Conservation (phyloP, 768 basidiomycete species). For the Rhodotorula graminis region DNA sequence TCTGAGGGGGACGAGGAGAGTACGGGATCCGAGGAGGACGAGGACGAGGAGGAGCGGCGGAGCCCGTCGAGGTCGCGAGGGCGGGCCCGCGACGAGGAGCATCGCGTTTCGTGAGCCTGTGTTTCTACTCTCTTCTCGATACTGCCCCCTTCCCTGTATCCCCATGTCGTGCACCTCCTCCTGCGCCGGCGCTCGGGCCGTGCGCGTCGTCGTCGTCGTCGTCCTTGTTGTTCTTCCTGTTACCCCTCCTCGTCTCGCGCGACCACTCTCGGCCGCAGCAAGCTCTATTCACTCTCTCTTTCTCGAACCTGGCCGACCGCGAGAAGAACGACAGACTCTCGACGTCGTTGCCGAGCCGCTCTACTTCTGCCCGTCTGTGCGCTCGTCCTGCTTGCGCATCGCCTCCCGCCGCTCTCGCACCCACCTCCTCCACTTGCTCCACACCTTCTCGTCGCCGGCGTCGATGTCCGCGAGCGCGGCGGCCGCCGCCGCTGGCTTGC, state of each 20-base stretch:
- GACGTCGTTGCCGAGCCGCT: no score
- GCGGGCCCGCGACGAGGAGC: neutral
- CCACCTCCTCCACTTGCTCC: conserved; percentile 15
- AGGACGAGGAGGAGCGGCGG: neutral
- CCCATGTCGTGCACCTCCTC: neutral
- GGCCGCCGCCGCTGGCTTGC: no score
- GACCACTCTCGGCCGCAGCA: no score
- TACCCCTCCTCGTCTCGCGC: no score
- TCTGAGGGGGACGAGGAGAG: neutral
- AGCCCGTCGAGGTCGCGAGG: neutral
- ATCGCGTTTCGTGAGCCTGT: neutral
- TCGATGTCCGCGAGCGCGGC: neutral
- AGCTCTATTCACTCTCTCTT: no score
- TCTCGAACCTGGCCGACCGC: no score
- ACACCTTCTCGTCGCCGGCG: neutral
- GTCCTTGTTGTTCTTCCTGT: no score
- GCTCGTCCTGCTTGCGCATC: neutral
- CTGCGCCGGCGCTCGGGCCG: no score
- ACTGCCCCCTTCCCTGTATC: neutral
- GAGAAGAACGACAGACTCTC: no score
- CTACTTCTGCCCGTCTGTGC: no score
- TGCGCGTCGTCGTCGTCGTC: no score
- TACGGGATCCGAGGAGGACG: neutral
- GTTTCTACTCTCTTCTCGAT: neutral
- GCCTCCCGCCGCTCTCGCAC: neutral